Base-by-base conservation (phyloP, 2,329 filamentous ascomycete genomes). In the Hirsutella rhossiliensis region DNA sequence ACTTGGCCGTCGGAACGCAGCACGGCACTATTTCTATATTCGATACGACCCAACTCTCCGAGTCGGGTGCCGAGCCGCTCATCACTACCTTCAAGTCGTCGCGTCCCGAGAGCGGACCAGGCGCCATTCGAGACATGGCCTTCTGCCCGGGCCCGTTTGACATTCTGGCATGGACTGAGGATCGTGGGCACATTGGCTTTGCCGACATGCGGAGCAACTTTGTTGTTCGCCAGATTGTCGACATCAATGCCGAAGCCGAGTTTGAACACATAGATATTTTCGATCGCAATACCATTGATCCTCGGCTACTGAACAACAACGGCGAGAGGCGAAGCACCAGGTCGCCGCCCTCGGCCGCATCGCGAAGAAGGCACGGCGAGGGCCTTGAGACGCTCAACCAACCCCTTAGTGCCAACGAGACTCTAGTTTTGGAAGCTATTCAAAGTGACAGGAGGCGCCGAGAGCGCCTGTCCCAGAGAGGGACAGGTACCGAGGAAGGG, bases 91-190 rank as follows among this genome's bases (percentile, higher is more conserved):
- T 97, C 55, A 76, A 76, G 46, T 89, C 88, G 15, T 89, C 88
- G 1, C 73, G 87, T 48, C 78, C 86, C 0, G 74, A 76, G 47
- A 73, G 70, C n/a, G 73, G 78, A 19, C 72, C 76, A 18, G 90
- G 90, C 38, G 88, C 90, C 29, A 80, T 97, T 43, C 78, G 92
- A 48, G 87, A 88, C 48, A 94, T 97, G 84, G 75, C 83, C 1
- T 98, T 98, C 59, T 88, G 86, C 5, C 89, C 90, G 1, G 84
- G 85, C 1, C 87, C 89, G 0, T 90, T 83, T 70, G 90, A 96
- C 58, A 75, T 98, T 17, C 68, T 98, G 36, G 84, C 94, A 7
- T 97, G 92, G 89, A 86, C 88, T 9, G 92, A 98, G 62, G 86
- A 95, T 54, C 82, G 85, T 49, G 84, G 82, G 4, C 73, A 80